These are phyloP conservation scores for Thalassiosira exigua DNA, from an alignment of 352 stramenopile genomes.

Conservation along the genomic window DNA sequence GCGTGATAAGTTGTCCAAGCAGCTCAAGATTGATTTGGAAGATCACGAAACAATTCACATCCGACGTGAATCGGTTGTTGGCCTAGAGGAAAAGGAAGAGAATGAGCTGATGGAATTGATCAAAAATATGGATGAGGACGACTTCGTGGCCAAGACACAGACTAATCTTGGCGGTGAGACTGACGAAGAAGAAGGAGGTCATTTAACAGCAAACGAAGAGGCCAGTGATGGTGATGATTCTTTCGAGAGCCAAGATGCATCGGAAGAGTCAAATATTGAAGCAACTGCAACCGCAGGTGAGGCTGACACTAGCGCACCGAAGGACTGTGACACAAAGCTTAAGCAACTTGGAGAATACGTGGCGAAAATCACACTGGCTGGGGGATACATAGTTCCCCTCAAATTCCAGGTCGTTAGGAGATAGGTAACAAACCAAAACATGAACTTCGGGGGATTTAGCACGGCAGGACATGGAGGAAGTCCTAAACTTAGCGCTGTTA, in stretches of 20 bases:
- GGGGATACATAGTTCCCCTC: conserved; percentile 69
- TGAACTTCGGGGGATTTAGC: too few species aligned
- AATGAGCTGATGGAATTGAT: conserved; percentile 51
- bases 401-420: conserved; percentile 62
- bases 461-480: too few species aligned
- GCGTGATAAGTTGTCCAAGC: conserved; percentile 77
- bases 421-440: too few species aligned
- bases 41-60: conserved; percentile 75
- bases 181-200: conserved; percentile 3
- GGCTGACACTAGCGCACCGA: conserved; percentile 17
- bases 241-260: conserved; percentile 12
- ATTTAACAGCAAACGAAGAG: neutral
- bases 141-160: neutral
- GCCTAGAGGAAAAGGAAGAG: conserved; percentile 50
- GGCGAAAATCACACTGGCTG: conserved; percentile 73
- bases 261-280: neutral
- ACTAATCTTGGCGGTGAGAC: too few species aligned
- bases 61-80: conserved; percentile 35
- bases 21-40: conserved; percentile 84
- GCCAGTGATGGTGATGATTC: neutral
- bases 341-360: conserved; percentile 75
- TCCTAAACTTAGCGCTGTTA: too few species aligned
- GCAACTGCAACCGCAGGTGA: neutral
- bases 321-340: conserved; percentile 54
- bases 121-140: conserved; percentile 36